Evolutionary conservation across 2,329 filamentous ascomycete species (phyloP), one percentile per base, ranked within the genome.

Genomic region (Trichophyton benhamiae): DNA sequence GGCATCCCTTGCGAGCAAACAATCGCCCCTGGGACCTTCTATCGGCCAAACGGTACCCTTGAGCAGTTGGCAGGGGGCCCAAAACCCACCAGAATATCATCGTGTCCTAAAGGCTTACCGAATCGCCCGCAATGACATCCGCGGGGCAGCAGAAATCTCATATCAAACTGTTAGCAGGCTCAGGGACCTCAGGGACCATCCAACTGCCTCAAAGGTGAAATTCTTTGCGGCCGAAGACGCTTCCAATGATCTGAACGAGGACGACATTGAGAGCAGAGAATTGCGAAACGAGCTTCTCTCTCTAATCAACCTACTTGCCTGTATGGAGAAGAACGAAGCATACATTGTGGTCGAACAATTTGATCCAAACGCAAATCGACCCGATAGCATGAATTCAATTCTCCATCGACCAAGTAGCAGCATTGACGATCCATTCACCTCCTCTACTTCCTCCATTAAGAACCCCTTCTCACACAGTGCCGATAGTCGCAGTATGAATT

Each of bases 71-170:
- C 53, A 61, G 48, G 62, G 61, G n/a, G 13, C 20, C 17, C 68
- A 76, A 30, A 74, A 72, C 38, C 75, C 75, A 8, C 82, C 85
- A 0, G 88, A 89, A 2, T 95, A 91, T 70, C 89, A 94, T 70
- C 88, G 92, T 68, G 87, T 96, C 61, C 83, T 97, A 57, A 96
- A 96, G 72, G 86, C 91, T 2, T 96, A 92, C 84, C 85, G 94
- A 59, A 87, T 96, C 66, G 85, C 85, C 64, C 87, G 87, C 66
- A 84, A 85, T 68, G 89, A 97, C 75, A 95, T 91, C 79, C 88
- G 92, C 52, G 94, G 92, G 58, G 84, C 84, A 2, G 82, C 83
- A 0, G 78, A 80, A 46, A 77, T 82, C 11, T 74, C 83, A 1
- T 80, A 83, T 65, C 79, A 81, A 59, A 79, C 80, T 17, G 74